Percentiles rank a stretch among this genome's conserved stretches.
phyloP scores from a whole-genome alignment of 2,329 filamentous ascomycete species.

The Trichothecium roseum region DNA sequence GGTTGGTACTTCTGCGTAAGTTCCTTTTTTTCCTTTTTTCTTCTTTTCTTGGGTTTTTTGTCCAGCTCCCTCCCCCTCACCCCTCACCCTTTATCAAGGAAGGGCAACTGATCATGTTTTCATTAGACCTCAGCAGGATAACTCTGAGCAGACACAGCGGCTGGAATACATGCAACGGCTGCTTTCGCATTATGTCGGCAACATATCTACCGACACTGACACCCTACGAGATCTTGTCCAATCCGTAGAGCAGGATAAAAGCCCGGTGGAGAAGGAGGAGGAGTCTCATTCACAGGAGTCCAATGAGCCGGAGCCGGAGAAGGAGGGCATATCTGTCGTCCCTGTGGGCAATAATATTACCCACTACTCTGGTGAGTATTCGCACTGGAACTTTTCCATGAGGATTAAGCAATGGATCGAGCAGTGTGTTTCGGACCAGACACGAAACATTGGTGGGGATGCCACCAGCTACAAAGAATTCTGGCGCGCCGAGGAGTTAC shows the following conservation, averaged over 20 bases:
- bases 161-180: slow-evolving; percentile 30
- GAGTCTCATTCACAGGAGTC: slow-evolving; percentile 8
- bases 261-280: slow-evolving; percentile 11
- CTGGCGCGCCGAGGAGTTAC: slow-evolving; percentile 34
- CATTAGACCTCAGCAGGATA: background rate
- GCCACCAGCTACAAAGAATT: slow-evolving; percentile 25
- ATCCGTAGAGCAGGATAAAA: slow-evolving; percentile 25
- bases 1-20: too few species aligned
- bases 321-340: slow-evolving; percentile 28
- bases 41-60: too few species aligned
- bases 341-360: slow-evolving; percentile 28
- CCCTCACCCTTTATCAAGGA: too few species aligned
- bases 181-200: slow-evolving; percentile 33
- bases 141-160: slow-evolving; percentile 4
- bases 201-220: too few species aligned
- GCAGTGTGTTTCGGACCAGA: slow-evolving; percentile 20
- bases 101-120: too few species aligned
- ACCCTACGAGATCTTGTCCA: slow-evolving; percentile 31
- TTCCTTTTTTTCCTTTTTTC: too few species aligned
- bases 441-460: slow-evolving; percentile 16
- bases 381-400: slow-evolving; percentile 43
- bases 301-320: too few species aligned
- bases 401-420: slow-evolving; percentile 37
- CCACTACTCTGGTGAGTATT: slow-evolving; percentile 41
- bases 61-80: too few species aligned